Evolutionary conservation across 2,329 filamentous ascomycete genomes (phyloP).

Genomic region (Hypoxylon sp.): DNA sequence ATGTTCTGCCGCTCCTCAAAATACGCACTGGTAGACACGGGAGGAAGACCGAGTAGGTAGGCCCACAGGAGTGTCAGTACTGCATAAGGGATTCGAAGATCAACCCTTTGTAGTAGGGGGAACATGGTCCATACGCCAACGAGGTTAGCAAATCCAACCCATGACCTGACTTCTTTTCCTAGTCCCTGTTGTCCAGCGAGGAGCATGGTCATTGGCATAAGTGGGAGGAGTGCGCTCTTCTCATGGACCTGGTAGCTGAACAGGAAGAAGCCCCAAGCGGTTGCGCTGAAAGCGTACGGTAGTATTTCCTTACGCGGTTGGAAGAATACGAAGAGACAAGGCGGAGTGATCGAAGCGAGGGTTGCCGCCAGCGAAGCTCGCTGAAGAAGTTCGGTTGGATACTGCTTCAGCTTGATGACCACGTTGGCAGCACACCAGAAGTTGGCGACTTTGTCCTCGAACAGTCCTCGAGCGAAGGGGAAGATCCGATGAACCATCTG

Average conservation of each 20-base stretch:
- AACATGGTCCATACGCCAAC: slow-evolving; percentile 94
- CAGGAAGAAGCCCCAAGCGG: slow-evolving; percentile 96
- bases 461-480: slow-evolving; percentile 92
- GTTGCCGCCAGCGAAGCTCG: slow-evolving; percentile 78
- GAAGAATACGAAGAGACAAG: slow-evolving; percentile 80
- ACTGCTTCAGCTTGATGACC: slow-evolving; percentile 83
- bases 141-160: slow-evolving; percentile 96
- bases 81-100: slow-evolving; percentile 82
- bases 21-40: slow-evolving; percentile 75
- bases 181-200: slow-evolving; percentile 81
- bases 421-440: slow-evolving; percentile 96
- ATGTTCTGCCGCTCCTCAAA: slow-evolving; percentile 58
- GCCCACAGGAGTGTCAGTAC: slow-evolving; percentile 89
- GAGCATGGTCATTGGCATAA: slow-evolving; percentile 92
- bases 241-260: slow-evolving; percentile 99
- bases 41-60: slow-evolving; percentile 87
- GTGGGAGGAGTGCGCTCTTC: slow-evolving; percentile 91
- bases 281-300: slow-evolving; percentile 80
- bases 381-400: slow-evolving; percentile 76
- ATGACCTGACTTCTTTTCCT: slow-evolving; percentile 77
- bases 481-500: slow-evolving; percentile 94
- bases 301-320: slow-evolving; percentile 79
- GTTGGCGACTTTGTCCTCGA: slow-evolving; percentile 99
- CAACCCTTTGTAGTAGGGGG: slow-evolving; percentile 85
- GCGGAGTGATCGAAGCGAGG: slow-evolving; percentile 76